Conservation (phyloP, 2,329 filamentous ascomycete genomes). For the Exophiala lecanii-corni region DNA sequence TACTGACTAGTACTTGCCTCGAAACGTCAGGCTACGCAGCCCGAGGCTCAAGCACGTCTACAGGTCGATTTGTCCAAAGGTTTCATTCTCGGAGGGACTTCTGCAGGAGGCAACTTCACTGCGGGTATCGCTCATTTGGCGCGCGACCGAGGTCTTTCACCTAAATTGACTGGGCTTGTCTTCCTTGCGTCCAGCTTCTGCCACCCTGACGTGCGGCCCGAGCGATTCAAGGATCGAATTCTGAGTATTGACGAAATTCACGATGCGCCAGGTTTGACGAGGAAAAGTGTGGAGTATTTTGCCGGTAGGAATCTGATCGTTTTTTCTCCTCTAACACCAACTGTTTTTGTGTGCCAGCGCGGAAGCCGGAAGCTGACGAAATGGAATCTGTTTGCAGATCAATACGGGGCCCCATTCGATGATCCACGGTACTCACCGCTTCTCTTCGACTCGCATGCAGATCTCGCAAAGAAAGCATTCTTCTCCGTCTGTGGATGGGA, state of each 20-base stretch:
- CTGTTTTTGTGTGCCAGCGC: no score
- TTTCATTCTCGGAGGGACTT: constrained; percentile 49
- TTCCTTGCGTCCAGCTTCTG: constrained; percentile 46
- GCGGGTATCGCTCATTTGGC: constrained; percentile 43
- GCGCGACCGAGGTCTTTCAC: constrained; percentile 34
- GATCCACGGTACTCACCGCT: background rate
- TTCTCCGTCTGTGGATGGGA: constrained; percentile 48
- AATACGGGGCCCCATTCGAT: background rate
- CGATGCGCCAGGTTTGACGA: constrained; percentile 29
- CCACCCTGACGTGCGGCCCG: constrained; percentile 37
- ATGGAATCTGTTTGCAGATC: background rate
- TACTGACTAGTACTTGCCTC: background rate
- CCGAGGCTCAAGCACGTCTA: constrained; percentile 26
- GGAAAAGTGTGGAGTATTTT: constrained; percentile 35
- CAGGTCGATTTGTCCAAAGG: constrained; percentile 41
- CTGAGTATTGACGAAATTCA: constrained; percentile 36
- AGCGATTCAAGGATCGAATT: constrained; percentile 34
- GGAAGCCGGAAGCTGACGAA: background rate
- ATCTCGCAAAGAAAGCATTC: constrained; percentile 34
- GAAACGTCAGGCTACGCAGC: constrained; percentile 5
- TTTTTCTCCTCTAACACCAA: constrained; percentile 12
- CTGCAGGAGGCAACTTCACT: constrained; percentile 50
- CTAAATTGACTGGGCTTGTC: constrained; percentile 43
- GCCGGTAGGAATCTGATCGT: constrained; percentile 24
- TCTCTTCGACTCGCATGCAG: constrained; percentile 31